Evolutionary conservation across 2,329 filamentous ascomycete genomes (phyloP), one percentile per base, ranked within the genome.

Genomic region (Cercospora zeae-maydis): DNA sequence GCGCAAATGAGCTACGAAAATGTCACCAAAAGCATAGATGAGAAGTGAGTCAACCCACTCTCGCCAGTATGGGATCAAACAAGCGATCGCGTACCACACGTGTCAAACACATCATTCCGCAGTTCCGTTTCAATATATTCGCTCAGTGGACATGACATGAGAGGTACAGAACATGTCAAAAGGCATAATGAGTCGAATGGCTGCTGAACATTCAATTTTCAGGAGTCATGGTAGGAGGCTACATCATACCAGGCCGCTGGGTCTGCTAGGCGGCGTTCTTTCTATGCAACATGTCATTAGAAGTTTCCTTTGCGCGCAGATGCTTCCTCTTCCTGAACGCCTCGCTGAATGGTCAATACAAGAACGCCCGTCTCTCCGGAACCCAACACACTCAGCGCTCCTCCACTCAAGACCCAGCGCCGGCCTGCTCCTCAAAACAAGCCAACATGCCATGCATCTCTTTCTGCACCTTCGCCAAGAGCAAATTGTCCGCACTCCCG

Each of bases 391-490:
- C 24, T 24, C 14, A 49, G 13, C 21, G 24, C 24, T 49, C 42
- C 42, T 27, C 24, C 3, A 27, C 47, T 39, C 33, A 27, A 24
- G 30, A 37, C 33, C 21, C 34, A 16, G 45, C 6, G 9, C n/a
- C 21, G 9, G 21, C 34, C 57, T 51, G 31, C 59, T 27, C 75
- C 73, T 53, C 47, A 57, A 82, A 71, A 72, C 79, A 80, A 27
- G 71, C 69, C 66, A 81, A 58, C 19, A 79, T 82, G 4, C 82
- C 84, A 71, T 84, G 83, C 70, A 95, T 78, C 75, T 93, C 87
- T 62, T 76, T 81, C 27, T 93, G 80, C 6, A 95, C 85, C 78
- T 88, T 91, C 72, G 89, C 86, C 76, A 96, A 91, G 58, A 96
- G 79, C 70, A 84, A 76, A 73, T 83, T 93, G 71, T 66, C 63